Evolutionary conservation across 345 rosid genomes (phyloP).

Genomic region (Ailanthus altissimus): DNA sequence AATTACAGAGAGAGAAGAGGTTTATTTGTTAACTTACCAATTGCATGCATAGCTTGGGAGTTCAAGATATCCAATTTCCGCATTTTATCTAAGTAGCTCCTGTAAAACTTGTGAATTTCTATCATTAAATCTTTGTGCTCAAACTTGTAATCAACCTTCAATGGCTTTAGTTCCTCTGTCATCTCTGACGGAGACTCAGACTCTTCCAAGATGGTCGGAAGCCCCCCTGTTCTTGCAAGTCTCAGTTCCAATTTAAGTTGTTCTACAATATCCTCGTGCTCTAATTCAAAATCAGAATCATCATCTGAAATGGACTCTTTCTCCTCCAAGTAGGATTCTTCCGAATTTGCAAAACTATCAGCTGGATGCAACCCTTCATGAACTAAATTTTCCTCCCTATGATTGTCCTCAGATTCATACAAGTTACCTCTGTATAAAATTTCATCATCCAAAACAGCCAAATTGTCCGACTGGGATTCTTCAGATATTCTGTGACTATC

Average conservation of each 20-base stretch:
- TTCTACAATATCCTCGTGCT: conserved; percentile 59
- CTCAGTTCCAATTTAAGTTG: conserved; percentile 62
- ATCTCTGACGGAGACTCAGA: conserved; percentile 43
- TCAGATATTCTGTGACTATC: not conserved
- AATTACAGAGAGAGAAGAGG: not conserved
- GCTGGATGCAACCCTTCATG: conserved; percentile 21
- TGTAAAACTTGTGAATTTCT: conserved; percentile 67
- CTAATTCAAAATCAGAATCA: conserved; percentile 42
- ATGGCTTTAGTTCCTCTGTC: conserved; percentile 50
- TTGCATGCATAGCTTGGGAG: conserved; percentile 72
- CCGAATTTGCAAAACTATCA: conserved; percentile 15
- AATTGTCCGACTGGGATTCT: conserved; percentile 30
- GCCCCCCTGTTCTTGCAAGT: conserved; percentile 71
- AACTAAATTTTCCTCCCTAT: conserved; percentile 17
- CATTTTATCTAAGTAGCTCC: conserved; percentile 66
- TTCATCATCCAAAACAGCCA: conserved; percentile 17
- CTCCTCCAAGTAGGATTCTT: conserved; percentile 22
- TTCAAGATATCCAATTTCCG: conserved; percentile 70
- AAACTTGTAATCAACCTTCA: conserved; percentile 49
- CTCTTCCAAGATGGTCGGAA: conserved; percentile 81
- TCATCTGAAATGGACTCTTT: conserved; percentile 19
- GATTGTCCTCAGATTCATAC: conserved; percentile 12
- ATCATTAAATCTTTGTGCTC: conserved; percentile 50
- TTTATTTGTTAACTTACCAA: conserved; percentile 41
- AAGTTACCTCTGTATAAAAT: not conserved